These are phyloP conservation scores for Tetrahymena malaccensis DNA, from an alignment of 73 alveolate species.

Conservation along the genomic window DNA sequence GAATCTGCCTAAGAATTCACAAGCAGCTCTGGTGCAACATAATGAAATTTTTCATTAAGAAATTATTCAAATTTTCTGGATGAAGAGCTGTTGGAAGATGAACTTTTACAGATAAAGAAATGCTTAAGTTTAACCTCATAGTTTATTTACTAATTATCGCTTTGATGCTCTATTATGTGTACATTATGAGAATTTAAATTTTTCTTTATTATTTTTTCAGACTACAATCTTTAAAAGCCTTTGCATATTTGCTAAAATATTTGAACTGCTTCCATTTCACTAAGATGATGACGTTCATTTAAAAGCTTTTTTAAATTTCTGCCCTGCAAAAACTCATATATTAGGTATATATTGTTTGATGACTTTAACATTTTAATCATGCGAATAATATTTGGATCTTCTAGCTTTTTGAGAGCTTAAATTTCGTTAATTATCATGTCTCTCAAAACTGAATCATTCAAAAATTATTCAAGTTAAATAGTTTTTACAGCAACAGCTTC, in stretches of 20 bases:
- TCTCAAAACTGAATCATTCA: slow-evolving; percentile 22
- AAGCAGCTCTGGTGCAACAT: slow-evolving; percentile 30
- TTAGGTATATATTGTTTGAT: slow-evolving; percentile 26
- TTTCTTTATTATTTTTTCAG: slow-evolving; percentile 25
- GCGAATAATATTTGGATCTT: slow-evolving; percentile 30
- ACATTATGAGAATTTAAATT: slow-evolving; percentile 28
- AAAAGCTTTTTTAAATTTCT: slow-evolving; percentile 16
- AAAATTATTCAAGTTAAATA: slow-evolving; percentile 18
- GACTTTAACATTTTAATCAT: slow-evolving; percentile 43
- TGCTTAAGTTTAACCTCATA: slow-evolving; percentile 15
- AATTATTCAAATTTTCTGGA: slow-evolving; percentile 2
- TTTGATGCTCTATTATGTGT: slow-evolving; percentile 2
- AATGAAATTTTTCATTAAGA: not conserved
- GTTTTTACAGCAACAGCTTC: slow-evolving; percentile 48
- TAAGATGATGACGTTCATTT: slow-evolving; percentile 3
- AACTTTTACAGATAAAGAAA: slow-evolving; percentile 29
- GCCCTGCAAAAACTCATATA: slow-evolving; percentile 33
- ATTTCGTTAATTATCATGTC: slow-evolving; percentile 43
- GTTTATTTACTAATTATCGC: not conserved
- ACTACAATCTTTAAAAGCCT: slow-evolving; percentile 23
- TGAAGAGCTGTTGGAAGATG: slow-evolving; percentile 19
- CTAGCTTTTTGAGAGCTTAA: slow-evolving; percentile 30
- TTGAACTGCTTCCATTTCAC: slow-evolving; percentile 21
- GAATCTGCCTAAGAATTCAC: not conserved
- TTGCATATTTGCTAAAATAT: slow-evolving; percentile 10